A percentile compares a stretch with the other conserved stretches of the same genome.
Evolutionary conservation across 1,284 basidiomycete species (phyloP).

Genomic region (Puccinia triticina): DNA sequence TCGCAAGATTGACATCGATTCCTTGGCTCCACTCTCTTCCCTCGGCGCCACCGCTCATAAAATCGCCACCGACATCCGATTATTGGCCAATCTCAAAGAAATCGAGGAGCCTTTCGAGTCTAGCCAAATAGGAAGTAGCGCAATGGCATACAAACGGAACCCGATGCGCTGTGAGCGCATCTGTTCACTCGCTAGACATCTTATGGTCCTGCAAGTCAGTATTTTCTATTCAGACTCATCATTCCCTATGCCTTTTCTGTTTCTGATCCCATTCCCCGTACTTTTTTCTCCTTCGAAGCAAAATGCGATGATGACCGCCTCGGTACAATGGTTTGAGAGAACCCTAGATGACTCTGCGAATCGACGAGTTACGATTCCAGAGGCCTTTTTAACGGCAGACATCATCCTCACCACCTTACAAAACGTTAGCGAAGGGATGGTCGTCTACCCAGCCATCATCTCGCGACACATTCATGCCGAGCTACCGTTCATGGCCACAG

Average conservation of each 20-base stretch:
- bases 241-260: background rate
- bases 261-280: background rate
- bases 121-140: conserved; percentile 85
- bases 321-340: conserved; percentile 94
- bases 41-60: conserved; percentile 96
- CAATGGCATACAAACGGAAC: conserved; percentile 99
- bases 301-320: conserved; percentile 87
- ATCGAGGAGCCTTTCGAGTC: conserved; percentile 99
- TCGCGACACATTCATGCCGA: conserved; percentile 87
- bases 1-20: conserved; percentile 94
- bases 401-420: conserved; percentile 93
- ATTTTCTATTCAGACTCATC: conserved; percentile 54
- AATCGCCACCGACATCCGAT: conserved; percentile 86
- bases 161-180: conserved; percentile 98
- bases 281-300: conserved; percentile 66
- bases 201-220: conserved; percentile 71
- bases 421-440: conserved; percentile 92
- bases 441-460: conserved; percentile 97
- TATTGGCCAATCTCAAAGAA: conserved; percentile 94
- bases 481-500: conserved; percentile 91
- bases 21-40: conserved; percentile 82
- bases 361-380: conserved; percentile 90
- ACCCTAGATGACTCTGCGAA: conserved; percentile 95
- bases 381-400: conserved; percentile 95
- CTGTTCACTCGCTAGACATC: conserved; percentile 87